Percentiles rank a stretch among this genome's conserved stretches.
Evolutionary conservation across 192 early-diverging fungal genomes (phyloP).

Genomic region (Rhizophlyctis rosea): DNA sequence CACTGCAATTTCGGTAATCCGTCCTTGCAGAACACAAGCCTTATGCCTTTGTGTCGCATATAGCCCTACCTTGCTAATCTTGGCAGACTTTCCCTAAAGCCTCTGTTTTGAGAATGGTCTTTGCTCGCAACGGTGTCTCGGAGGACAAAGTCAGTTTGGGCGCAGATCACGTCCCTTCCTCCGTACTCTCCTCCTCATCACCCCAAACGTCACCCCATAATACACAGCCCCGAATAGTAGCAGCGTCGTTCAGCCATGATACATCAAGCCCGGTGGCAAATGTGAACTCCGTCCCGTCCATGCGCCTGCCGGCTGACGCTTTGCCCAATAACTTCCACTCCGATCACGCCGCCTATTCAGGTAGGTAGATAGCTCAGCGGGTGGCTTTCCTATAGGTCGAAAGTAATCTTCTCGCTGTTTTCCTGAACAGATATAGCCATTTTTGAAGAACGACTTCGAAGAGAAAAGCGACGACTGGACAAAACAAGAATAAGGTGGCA

Average conservation of each 20-base stretch:
- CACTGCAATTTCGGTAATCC: too few relatives aligned
- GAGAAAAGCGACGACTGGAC: neutral
- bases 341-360: conserved; percentile 20
- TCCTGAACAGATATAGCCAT: conserved; percentile 12
- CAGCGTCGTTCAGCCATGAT: neutral
- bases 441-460: conserved; percentile 24
- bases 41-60: too few relatives aligned
- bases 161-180: neutral
- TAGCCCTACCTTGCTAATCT: too few relatives aligned
- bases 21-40: too few relatives aligned
- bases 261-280: conserved; percentile 23
- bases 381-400: neutral
- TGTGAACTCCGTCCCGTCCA: conserved; percentile 23
- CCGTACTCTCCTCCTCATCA: too few relatives aligned
- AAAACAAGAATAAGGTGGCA: conserved; percentile 11
- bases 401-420: neutral
- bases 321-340: conserved; percentile 25
- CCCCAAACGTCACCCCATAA: too few relatives aligned
- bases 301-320: conserved; percentile 12
- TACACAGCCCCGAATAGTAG: too few relatives aligned
- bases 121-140: neutral
- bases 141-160: neutral
- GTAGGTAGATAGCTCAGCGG: conserved; percentile 11
- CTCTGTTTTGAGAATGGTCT: neutral
- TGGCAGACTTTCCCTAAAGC: neutral